Base-by-base conservation (phyloP, 352 stramenopile species). In the Pythium chondricola region DNA sequence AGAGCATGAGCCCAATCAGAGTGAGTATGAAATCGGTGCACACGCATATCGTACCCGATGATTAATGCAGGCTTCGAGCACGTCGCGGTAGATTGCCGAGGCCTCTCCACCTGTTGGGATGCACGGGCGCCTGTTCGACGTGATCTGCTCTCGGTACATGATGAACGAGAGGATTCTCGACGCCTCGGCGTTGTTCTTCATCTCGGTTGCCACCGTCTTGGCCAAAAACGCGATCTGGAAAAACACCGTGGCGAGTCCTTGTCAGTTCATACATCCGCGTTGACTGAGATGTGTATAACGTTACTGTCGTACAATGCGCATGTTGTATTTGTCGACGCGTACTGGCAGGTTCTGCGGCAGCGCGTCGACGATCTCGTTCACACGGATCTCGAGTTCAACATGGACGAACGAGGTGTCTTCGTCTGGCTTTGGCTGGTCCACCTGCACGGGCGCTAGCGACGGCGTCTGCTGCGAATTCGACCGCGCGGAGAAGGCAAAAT, bases 131-230 rank as follows among this genome's bases (percentile, higher is more conserved):
- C 55, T 48, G 48, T 82, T 77, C 11, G 64, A 67, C 32, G 64
- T 44, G 25, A 69, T 68, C 40, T 77, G 67, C 27, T 82, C 70
- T 6, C 70, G 63, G 53, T 77, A 82, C 0, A 82, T 38, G 18
- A 82, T 60, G 41, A 82, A 78, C 0, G 67, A 69, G 11, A 82
- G 39, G 4, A 82, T 45, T 33, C 71, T 75, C 45, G 44, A 57
- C 40, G 61, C 58, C 20, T 82, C 70, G 4, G 49, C 43, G 33
- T 68, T 72, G 30, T 48, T 13, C 4, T 47, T 53, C 36, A 78
- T 59, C 46, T 82, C 67, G 14, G 62, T 67, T 10, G 56, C 52
- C 26, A 82, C 56, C 39, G 73, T 63, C 17, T 36, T 24, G 2
- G 57, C 45, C 13, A 82, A 24, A 17, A 65, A 33, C 10, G 35